Base-by-base conservation (phyloP, 805 yeast species). In the Priceomyces haplophilus region DNA sequence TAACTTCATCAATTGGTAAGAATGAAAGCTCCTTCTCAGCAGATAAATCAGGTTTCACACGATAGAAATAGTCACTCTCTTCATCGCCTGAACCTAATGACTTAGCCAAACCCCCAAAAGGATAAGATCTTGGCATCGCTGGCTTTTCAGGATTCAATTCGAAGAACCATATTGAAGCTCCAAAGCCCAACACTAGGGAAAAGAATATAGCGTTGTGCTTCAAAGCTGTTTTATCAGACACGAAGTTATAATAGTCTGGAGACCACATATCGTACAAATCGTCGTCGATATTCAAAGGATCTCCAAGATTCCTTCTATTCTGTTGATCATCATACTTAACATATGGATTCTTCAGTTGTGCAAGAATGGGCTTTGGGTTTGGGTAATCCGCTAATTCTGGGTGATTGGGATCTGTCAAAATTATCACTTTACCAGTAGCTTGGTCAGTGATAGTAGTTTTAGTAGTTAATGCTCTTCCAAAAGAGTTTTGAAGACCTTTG, bases 211-310 rank as follows among this genome's bases (percentile, higher is more conserved):
- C 66, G 49, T 81, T 76, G 61, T 79, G 79, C 52, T 64, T 73
- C 41, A 80, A 61, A 1, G 95, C 95, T 24, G 78, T 74, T 36
- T 63, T 58, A 62, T 85, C 83, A 31, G 76, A 67, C 25, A 80
- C 84, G 30, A 70, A 61, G 52, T 81, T 80, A 60, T 72, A 79
- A 56, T 81, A 76, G 56, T 87, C 95, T 10, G 95, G 93, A 7
- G 95, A 78, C 95, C 95, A 87, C 73, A 85, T 75, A 62, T 87
- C 90, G 56, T 82, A 72, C 62, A 78, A 67, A 57, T 87, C 96
- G 51, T 82, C 85, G 54, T 82, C 79, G 42, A 81, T 79, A 59
- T 81, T 82, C 50, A 86, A 62, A 21, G 88, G 86, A 48, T 87
- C 89, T 50, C 79, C 76, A 50, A 78, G 72, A 70, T 87, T 86